Percentiles rank a stretch among this genome's conserved stretches.
Evolutionary conservation across 2,329 filamentous ascomycete species (phyloP).

Genomic region (Elsinoe arachidis): DNA sequence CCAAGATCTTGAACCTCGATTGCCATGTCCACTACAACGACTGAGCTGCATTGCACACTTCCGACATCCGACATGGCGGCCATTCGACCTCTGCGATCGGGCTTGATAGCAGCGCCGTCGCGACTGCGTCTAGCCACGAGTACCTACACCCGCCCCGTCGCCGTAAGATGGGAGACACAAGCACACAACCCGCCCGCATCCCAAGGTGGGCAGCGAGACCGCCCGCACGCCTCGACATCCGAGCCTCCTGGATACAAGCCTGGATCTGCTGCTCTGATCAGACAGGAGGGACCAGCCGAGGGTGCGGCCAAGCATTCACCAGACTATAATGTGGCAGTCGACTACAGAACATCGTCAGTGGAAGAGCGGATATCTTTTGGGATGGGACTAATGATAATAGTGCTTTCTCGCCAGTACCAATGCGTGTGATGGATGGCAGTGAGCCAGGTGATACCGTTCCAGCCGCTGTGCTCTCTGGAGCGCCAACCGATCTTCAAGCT

Average conservation of each 20-base stretch:
- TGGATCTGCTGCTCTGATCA: constrained; percentile 36
- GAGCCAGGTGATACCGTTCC: constrained; percentile 67
- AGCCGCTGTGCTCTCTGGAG: constrained; percentile 81
- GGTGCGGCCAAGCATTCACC: constrained; percentile 58
- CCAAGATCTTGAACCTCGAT: constrained; percentile 1
- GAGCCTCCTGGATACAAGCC: constrained; percentile 16
- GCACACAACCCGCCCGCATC: constrained; percentile 31
- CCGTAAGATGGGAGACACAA: constrained; percentile 22
- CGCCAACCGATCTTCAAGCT: constrained; percentile 86
- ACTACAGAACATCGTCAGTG: constrained; percentile 84
- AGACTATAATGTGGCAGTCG: constrained; percentile 70
- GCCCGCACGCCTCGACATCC: constrained; percentile 8
- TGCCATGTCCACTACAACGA: not conserved
- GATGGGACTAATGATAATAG: constrained; percentile 41
- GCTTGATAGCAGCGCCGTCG: constrained; percentile 17
- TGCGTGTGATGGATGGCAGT: constrained; percentile 81
- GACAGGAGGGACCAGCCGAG: constrained; percentile 41
- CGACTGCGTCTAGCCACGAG: constrained; percentile 20
- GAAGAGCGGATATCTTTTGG: not conserved
- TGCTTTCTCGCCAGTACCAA: constrained; percentile 83
- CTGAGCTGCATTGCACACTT: not conserved
- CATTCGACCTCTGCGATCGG: constrained; percentile 28
- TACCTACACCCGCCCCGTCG: not conserved
- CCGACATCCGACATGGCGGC: constrained; percentile 28
- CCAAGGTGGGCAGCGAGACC: constrained; percentile 24